A percentile compares a stretch with the other conserved stretches of the same genome.
These are phyloP conservation scores for Colletotrichum caudatum DNA, from an alignment of 2,329 filamentous ascomycete species.

Conservation along the genomic window DNA sequence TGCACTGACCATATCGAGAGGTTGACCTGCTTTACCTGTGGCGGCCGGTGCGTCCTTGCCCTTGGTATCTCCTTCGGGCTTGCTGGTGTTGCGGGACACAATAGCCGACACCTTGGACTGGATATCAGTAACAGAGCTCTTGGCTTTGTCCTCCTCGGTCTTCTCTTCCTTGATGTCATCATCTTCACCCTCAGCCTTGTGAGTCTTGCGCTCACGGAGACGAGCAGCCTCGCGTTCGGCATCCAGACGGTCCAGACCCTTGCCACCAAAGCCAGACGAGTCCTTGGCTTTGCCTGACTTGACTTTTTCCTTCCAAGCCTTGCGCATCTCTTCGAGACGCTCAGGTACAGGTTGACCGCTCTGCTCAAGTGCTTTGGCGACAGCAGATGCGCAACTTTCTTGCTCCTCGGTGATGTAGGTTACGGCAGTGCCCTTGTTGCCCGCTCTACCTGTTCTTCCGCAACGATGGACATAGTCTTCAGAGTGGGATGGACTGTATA, in stretches of 20 bases:
- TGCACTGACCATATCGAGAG: conserved; percentile 88
- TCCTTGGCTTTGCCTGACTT: conserved; percentile 93
- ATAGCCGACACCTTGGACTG: conserved; percentile 71
- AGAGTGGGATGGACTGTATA: conserved; percentile 82
- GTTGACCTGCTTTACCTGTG: conserved; percentile 64
- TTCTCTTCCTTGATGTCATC: conserved; percentile 84
- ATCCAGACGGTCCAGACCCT: conserved; percentile 91
- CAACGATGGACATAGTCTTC: conserved; percentile 97
- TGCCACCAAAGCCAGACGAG: conserved; percentile 91
- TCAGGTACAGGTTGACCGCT: conserved; percentile 88
- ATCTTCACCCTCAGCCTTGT: conserved; percentile 86
- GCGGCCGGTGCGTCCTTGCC: conserved; percentile 60
- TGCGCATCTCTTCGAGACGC: conserved; percentile 72
- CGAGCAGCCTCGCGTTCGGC: conserved; percentile 90
- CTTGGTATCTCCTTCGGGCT: conserved; percentile 57
- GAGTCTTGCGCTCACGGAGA: conserved; percentile 86
- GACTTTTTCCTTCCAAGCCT: conserved; percentile 87
- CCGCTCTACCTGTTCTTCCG: conserved; percentile 92
- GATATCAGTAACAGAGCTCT: conserved; percentile 75
- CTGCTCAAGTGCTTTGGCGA: conserved; percentile 91
- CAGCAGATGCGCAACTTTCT: conserved; percentile 88
- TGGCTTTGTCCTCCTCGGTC: conserved; percentile 77
- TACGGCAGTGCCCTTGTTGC: conserved; percentile 93
- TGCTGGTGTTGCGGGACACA: conserved; percentile 63
- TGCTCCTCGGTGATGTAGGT: conserved; percentile 94